phyloP scores from a whole-genome alignment of 2,329 filamentous ascomycete genomes.

The Trichophyton equinum region DNA sequence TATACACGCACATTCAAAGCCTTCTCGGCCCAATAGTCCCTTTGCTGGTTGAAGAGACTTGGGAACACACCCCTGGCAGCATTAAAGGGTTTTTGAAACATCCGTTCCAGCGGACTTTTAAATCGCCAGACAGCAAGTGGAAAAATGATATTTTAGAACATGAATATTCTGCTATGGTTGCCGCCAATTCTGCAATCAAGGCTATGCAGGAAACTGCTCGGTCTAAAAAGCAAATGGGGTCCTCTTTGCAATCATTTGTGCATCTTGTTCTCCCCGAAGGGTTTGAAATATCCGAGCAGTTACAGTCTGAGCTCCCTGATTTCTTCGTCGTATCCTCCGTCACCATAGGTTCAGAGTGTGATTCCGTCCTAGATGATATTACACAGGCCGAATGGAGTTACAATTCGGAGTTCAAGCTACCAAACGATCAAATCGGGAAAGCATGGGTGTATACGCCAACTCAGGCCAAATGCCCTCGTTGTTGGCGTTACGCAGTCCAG shows the following conservation, averaged over 20 bases:
- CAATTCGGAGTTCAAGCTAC: slow-evolving; percentile 29
- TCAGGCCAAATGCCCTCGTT: slow-evolving; percentile 64
- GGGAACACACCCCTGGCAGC: slow-evolving; percentile 59
- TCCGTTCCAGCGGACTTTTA: slow-evolving; percentile 31
- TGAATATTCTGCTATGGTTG: slow-evolving; percentile 31
- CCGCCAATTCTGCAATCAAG: slow-evolving; percentile 57
- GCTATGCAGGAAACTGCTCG: slow-evolving; percentile 61
- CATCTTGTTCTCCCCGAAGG: slow-evolving; percentile 21
- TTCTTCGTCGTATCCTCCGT: slow-evolving; percentile 61
- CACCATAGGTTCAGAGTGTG: slow-evolving; percentile 32
- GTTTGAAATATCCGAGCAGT: slow-evolving; percentile 20
- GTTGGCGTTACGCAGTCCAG: slow-evolving; percentile 74
- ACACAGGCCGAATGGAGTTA: slow-evolving; percentile 32
- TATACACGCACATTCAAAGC: slow-evolving; percentile 60
- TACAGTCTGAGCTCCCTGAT: slow-evolving; percentile 41
- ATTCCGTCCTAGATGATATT: slow-evolving; percentile 19
- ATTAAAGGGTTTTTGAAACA: slow-evolving; percentile 43
- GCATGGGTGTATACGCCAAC: slow-evolving; percentile 37
- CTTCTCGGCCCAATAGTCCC: slow-evolving; percentile 76
- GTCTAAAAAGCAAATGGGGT: slow-evolving; percentile 58
- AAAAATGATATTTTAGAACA: slow-evolving; percentile 38
- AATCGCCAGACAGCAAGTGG: slow-evolving; percentile 24
- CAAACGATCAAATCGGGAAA: slow-evolving; percentile 21
- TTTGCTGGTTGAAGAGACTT: slow-evolving; percentile 68
- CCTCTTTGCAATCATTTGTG: slow-evolving; percentile 67